These are phyloP conservation scores for Metschnikowia corniflorae DNA, from an alignment of 805 yeast species.

Conservation along the genomic window DNA sequence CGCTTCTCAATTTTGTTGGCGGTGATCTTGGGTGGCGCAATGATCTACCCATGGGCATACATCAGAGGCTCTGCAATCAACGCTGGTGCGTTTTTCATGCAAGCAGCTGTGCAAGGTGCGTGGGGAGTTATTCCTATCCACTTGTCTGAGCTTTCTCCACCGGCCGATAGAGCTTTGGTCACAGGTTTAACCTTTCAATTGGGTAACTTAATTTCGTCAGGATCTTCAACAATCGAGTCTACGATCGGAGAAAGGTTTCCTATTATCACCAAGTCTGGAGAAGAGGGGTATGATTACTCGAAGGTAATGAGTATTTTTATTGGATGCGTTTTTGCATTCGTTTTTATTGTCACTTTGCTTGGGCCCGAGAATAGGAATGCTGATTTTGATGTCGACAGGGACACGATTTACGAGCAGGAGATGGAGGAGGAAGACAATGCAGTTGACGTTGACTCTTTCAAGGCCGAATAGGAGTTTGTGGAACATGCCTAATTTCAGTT, in stretches of 20 bases:
- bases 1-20: slow-evolving; percentile 32
- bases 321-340: slow-evolving; percentile 58
- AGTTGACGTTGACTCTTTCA: slow-evolving; percentile 5
- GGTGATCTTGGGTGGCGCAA: slow-evolving; percentile 34
- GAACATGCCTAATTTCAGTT: slow-evolving; percentile 4
- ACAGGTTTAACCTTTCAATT: slow-evolving; percentile 49
- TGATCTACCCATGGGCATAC: slow-evolving; percentile 34
- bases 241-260: slow-evolving; percentile 60
- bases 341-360: slow-evolving; percentile 45
- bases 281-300: slow-evolving; percentile 50
- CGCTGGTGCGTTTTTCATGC: slow-evolving; percentile 62
- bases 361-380: slow-evolving; percentile 52
- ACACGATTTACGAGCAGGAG: slow-evolving; percentile 10
- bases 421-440: slow-evolving; percentile 8
- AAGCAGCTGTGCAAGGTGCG: slow-evolving; percentile 65
- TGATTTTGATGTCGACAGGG: slow-evolving; percentile 16
- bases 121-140: slow-evolving; percentile 74
- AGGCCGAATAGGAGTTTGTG: slow-evolving; percentile 5
- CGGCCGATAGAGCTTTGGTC: slow-evolving; percentile 11
- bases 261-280: slow-evolving; percentile 22
- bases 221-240: slow-evolving; percentile 70
- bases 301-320: slow-evolving; percentile 67
- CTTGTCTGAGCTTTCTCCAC: slow-evolving; percentile 55
- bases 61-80: slow-evolving; percentile 36
- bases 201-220: slow-evolving; percentile 41